Percentiles rank a stretch among this genome's conserved stretches.
phyloP scores from a whole-genome alignment of 352 stramenopile genomes.

The Phytopythium cucurbitacearum region DNA sequence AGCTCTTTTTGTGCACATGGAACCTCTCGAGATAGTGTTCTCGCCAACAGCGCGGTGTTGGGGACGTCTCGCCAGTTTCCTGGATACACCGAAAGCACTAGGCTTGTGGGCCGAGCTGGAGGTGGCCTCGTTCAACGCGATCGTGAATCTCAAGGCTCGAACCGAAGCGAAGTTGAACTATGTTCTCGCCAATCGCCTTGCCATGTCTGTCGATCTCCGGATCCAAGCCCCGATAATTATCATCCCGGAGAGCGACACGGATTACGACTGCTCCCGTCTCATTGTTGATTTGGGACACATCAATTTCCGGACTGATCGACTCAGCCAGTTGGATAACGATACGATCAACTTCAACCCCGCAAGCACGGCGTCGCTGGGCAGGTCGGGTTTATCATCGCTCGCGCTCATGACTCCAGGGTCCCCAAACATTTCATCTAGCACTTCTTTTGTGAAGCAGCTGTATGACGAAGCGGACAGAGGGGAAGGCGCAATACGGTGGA shows the following conservation, averaged over 20 bases:
- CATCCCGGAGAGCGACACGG: conserved; percentile 75
- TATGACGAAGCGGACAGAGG: conserved; percentile 84
- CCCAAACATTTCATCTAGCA: conserved; percentile 41
- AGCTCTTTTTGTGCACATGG: conserved; percentile 77
- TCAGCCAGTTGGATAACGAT: conserved; percentile 75
- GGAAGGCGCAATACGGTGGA: conserved; percentile 83
- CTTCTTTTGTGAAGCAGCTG: conserved; percentile 81
- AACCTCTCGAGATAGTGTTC: conserved; percentile 83
- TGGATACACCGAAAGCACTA: conserved; percentile 72
- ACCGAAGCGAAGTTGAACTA: conserved; percentile 89
- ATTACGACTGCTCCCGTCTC: conserved; percentile 73
- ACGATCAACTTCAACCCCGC: conserved; percentile 26
- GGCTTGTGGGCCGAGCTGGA: conserved; percentile 85
- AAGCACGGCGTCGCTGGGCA: conserved; percentile 20
- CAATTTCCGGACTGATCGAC: conserved; percentile 75
- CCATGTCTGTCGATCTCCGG: conserved; percentile 69
- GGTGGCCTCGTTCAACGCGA: conserved; percentile 86
- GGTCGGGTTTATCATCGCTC: conserved; percentile 28
- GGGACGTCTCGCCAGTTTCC: conserved; percentile 64
- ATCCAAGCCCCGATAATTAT: conserved; percentile 87
- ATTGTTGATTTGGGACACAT: conserved; percentile 83
- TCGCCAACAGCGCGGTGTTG: conserved; percentile 83
- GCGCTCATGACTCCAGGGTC: conserved; percentile 40
- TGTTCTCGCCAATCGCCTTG: conserved; percentile 83
- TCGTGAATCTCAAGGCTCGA: conserved; percentile 85